Base-by-base conservation (phyloP, 169 alveolate species). In the Plasmodium ovale region DNA sequence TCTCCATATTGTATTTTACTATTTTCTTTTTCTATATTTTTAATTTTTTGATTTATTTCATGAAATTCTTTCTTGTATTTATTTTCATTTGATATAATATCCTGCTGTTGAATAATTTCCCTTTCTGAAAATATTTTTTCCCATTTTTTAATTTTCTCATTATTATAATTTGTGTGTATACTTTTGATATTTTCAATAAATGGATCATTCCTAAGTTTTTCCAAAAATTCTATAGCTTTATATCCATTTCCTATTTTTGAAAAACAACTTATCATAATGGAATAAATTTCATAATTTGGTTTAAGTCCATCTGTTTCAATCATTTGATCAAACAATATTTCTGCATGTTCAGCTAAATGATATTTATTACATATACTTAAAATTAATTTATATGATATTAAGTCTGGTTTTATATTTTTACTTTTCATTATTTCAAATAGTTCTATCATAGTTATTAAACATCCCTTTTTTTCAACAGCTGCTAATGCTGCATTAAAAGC, bases 401-500 rank as follows among this genome's bases (percentile, higher is more conserved):
- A 19, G 53, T 82, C 90, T 54, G 90, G 90, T 82, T 82, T 82
- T 65, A 82, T 82, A 42, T 82, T 82, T 82, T 82, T 82, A 5
- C 67, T 82, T 65, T 82, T 82, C 90, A 82, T 82, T n/a, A 42
- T 67, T 54, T 68, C 90, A 58, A 82, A 51, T 53, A 82, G 16
- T 37, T 82, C 90, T 42, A 82, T 19, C 35, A 82, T 54, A 29
- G 85, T 49, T 31, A 31, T 21, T 58, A 82, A 69, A 42, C 90
- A 82, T 25, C 90, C 85, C 44, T 82, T 82, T 58, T 82, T 82
- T 82, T 82, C 90, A 12, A 68, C 90, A 16, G 90, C 90, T 12
- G 90, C 64, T 35, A 82, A 23, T 12, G 90, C 90, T 21, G 85
- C 90, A 53, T 82, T 82, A 47, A 82, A 82, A 3, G 90, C 74